phyloP scores from a whole-genome alignment of 495 filamentous ascomycete species.

The Thermothielavioides terrestris region DNA sequence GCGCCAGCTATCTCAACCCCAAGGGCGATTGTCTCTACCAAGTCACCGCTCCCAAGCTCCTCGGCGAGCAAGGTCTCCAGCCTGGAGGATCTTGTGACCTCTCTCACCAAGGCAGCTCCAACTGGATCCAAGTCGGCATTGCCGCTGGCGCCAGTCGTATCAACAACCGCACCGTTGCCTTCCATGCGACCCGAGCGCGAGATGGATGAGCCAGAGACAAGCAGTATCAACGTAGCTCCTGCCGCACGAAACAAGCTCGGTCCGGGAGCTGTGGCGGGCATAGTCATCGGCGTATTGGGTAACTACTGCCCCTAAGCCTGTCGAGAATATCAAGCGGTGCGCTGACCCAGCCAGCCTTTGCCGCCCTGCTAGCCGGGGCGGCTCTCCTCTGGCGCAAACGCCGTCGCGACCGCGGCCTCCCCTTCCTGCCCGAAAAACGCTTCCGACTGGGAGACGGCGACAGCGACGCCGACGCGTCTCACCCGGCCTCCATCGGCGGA shows the following conservation, averaged over 20 bases:
- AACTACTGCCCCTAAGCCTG: not conserved
- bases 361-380: constrained; percentile 8
- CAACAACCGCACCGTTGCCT: not conserved
- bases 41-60: not conserved
- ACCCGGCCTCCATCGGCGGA: not conserved
- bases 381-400: constrained; percentile 14
- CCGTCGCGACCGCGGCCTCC: constrained; percentile 8
- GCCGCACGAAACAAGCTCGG: not conserved
- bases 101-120: not conserved
- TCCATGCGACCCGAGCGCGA: not conserved
- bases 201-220: not conserved
- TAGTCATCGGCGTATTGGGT: constrained; percentile 17
- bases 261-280: constrained; percentile 10
- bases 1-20: too few relatives aligned
- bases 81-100: not conserved
- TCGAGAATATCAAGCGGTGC: constrained; percentile 1
- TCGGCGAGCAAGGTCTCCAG: not conserved
- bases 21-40: not conserved
- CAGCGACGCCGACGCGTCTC: not conserved
- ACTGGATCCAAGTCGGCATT: not conserved
- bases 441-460: not conserved
- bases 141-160: not conserved
- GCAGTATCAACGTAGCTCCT: not conserved
- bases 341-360: constrained; percentile 11
- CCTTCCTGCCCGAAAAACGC: constrained; percentile 7